Conservation (phyloP, 2,329 filamentous ascomycete genomes). For the Hymenoscyphus scutula region DNA sequence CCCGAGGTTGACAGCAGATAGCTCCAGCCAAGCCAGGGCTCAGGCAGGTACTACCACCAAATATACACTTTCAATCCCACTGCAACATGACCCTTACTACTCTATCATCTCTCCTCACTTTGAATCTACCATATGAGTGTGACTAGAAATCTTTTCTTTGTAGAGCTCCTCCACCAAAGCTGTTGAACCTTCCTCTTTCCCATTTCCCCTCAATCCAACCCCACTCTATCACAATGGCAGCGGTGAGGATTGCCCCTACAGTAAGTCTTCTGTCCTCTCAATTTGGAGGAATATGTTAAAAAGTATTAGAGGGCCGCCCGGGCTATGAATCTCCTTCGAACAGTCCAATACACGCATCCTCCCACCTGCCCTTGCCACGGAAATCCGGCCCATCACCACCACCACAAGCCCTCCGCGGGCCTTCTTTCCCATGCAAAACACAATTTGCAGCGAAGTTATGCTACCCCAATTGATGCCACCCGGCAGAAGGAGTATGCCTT, state of each 20-base stretch:
- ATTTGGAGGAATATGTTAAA: neutral
- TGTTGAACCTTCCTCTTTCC: neutral
- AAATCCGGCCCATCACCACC: slow-evolving; percentile 76
- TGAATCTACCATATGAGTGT: neutral
- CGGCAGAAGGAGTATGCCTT: slow-evolving; percentile 95
- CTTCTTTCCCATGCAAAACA: slow-evolving; percentile 46
- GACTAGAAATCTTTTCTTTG: neutral
- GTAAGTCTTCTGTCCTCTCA: slow-evolving; percentile 18
- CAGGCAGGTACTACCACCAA: neutral
- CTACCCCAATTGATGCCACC: slow-evolving; percentile 71
- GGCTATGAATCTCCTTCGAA: slow-evolving; percentile 73
- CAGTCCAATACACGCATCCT: slow-evolving; percentile 88
- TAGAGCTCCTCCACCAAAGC: neutral
- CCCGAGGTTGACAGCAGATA: neutral
- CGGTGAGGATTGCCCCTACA: slow-evolving; percentile 33
- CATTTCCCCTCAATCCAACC: neutral
- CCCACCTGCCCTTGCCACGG: slow-evolving; percentile 90
- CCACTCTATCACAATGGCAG: slow-evolving; percentile 21
- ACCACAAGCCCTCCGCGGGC: slow-evolving; percentile 42
- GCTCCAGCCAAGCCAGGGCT: neutral
- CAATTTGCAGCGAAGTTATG: slow-evolving; percentile 52
- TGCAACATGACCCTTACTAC: neutral
- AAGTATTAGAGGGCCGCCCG: slow-evolving; percentile 52
- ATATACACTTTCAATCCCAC: neutral
- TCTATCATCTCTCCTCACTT: neutral